Conservation (phyloP, 257 asterid genomes). For the Thymus mandschuricus region DNA sequence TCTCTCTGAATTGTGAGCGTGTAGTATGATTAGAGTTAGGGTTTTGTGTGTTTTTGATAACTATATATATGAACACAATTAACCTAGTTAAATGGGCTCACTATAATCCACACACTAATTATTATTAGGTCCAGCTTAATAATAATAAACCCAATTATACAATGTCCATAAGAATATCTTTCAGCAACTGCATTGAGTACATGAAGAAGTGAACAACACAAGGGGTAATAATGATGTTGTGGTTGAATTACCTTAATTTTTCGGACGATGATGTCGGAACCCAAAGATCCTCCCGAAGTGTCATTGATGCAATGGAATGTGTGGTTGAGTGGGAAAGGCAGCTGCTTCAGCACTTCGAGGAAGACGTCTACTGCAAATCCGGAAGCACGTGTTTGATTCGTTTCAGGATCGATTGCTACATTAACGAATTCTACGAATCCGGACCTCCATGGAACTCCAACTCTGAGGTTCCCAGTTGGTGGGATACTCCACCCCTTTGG, state of each 20-base stretch:
- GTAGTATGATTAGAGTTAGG: too few relatives aligned
- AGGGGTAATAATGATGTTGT: too few relatives aligned
- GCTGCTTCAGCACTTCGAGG: slow-evolving; percentile 14
- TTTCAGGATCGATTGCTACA: slow-evolving; percentile 21
- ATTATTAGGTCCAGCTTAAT: too few relatives aligned
- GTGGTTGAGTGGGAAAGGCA: slow-evolving; percentile 30
- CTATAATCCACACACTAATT: too few relatives aligned
- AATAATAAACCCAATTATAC: too few relatives aligned
- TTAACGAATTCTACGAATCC: slow-evolving; percentile 49
- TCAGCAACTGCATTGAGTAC: too few relatives aligned
- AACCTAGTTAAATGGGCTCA: too few relatives aligned
- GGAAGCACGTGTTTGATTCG: neutral
- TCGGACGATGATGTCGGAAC: slow-evolving; percentile 29
- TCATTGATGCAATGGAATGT: slow-evolving; percentile 27
- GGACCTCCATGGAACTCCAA: slow-evolving; percentile 47
- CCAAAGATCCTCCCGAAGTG: neutral
- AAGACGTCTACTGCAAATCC: slow-evolving; percentile 50
- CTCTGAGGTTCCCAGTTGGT: slow-evolving; percentile 31
- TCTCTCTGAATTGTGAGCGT: too few relatives aligned
- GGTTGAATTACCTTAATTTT: neutral
- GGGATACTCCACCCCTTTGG: slow-evolving; percentile 51
- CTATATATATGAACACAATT: too few relatives aligned
- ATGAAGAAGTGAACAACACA: neutral
- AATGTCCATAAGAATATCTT: too few relatives aligned
- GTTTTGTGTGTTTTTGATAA: too few relatives aligned